Conservation (phyloP, 129 eudicot genomes). For the Lonicera japonica region DNA sequence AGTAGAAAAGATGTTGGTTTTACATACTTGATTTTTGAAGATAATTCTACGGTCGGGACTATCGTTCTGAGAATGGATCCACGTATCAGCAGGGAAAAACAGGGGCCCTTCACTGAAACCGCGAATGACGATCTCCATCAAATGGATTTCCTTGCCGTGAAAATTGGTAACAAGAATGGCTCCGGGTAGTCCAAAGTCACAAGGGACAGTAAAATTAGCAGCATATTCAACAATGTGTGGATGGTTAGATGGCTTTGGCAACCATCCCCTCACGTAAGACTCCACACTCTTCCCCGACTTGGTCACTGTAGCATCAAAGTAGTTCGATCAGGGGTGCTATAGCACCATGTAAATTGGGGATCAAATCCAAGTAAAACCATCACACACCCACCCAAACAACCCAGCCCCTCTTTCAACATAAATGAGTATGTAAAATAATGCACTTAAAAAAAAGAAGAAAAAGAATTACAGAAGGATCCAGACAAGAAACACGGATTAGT, state of each 20-base stretch:
- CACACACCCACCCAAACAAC: no score
- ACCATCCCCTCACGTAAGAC: constrained; percentile 54
- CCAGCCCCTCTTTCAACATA: no score
- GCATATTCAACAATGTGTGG: constrained; percentile 45
- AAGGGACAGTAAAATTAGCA: constrained; percentile 48
- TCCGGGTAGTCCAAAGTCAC: constrained; percentile 63
- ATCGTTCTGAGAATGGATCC: constrained; percentile 63
- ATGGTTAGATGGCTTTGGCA: constrained; percentile 40
- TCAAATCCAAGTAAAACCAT: no score
- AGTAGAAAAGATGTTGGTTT: neutral
- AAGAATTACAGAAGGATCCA: neutral
- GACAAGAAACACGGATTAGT: neutral
- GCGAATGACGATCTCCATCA: constrained; percentile 54
- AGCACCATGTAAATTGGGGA: no score
- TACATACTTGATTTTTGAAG: constrained; percentile 56
- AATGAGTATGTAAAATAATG: neutral
- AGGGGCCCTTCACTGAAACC: constrained; percentile 49
- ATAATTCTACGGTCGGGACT: constrained; percentile 72
- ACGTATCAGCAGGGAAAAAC: constrained; percentile 56
- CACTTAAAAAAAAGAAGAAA: neutral
- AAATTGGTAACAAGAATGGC: constrained; percentile 62
- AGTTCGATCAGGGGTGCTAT: no score
- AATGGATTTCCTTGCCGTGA: constrained; percentile 52
- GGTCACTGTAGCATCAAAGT: constrained; percentile 33
- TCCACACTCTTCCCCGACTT: constrained; percentile 55